Evolutionary conservation across 2,329 filamentous ascomycete genomes (phyloP), one percentile per base, ranked within the genome.

Genomic region (Botrytis paeoniae): DNA sequence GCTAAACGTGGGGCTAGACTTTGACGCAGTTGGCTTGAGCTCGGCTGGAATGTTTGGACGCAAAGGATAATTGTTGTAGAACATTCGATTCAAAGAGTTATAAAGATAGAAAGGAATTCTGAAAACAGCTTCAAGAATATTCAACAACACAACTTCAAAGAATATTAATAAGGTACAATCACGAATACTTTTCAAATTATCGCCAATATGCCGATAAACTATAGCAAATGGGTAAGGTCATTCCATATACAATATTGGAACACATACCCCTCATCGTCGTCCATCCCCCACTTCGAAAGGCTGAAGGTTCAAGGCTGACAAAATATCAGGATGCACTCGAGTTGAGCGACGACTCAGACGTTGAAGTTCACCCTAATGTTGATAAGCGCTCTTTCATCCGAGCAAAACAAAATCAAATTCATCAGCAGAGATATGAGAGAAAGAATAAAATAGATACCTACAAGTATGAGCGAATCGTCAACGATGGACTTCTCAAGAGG

Each of bases 371-470:
- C 83, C 96, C 96, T 74, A 99, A 99, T 82, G 96, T 99, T 82
- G 96, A 99, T 85, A 99, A 99, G 83, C 90, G 92, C 69, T 98
- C 95, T 75, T 99, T 99, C 83, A 99, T 99, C 82, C 93, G 95
- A 77, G 97, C 96, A 77, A 99, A 99, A 85, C 96, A 98, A 85
- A 92, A 91, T 79, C 95, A 99, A 84, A 99, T 99, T 79, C 96
- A 99, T 83, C 90, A 95, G 80, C 92, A 98, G 82, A 92, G 96
- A 72, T 87, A 91, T 77, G 92, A 97, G 80, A 92, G 96, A 73
- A 93, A 92, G 81, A 90, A 93, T 79, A 92, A 97, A 80, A 98
- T 99, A 81, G 91, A 93, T 79, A 96, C 94, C 10, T 87, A 96
- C 78, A 95, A 95, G 84, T 98, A 97, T 83, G 96, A 97, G 84